These are phyloP conservation scores for Vitellaria paradoxa DNA, from an alignment of 179 eudicot genomes.

Conservation along the genomic window DNA sequence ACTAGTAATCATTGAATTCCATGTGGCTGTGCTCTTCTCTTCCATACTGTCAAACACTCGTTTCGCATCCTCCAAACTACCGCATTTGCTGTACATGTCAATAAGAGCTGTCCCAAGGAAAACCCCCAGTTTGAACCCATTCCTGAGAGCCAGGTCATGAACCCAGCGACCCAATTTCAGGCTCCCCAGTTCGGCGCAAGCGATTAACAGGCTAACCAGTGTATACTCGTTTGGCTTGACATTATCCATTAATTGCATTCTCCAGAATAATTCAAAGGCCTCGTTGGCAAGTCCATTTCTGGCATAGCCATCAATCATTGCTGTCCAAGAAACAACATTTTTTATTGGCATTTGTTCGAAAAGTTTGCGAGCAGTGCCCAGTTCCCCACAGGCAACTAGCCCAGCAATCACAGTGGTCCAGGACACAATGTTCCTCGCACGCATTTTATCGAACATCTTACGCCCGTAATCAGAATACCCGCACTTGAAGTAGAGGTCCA, in stretches of 20 bases:
- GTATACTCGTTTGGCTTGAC: constrained; percentile 63
- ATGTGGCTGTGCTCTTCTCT: constrained; percentile 50
- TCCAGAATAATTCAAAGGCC: constrained; percentile 52
- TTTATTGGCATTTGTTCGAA: constrained; percentile 53
- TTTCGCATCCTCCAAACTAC: constrained; percentile 53
- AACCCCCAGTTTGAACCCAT: constrained; percentile 43
- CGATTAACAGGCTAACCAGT: constrained; percentile 53
- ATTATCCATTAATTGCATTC: constrained; percentile 43
- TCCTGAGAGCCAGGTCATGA: constrained; percentile 58
- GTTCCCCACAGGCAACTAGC: constrained; percentile 37
- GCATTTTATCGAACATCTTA: constrained; percentile 61
- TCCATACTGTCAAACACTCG: constrained; percentile 51
- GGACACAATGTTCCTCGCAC: constrained; percentile 52
- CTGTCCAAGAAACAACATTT: constrained; percentile 71
- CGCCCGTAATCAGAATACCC: constrained; percentile 37
- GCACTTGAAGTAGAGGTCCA: constrained; percentile 60
- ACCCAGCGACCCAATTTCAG: constrained; percentile 50
- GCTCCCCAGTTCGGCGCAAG: constrained; percentile 54
- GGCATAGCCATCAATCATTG: constrained; percentile 60
- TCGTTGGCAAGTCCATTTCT: constrained; percentile 34
- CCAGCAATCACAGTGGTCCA: constrained; percentile 65
- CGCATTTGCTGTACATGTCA: constrained; percentile 80
- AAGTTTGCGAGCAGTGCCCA: constrained; percentile 44
- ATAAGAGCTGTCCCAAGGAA: constrained; percentile 67
- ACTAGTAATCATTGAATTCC: constrained; percentile 73